Evolutionary conservation across 768 basidiomycete species (phyloP), one percentile per base, ranked within the genome.

Genomic region (Leccinellum luteum): DNA sequence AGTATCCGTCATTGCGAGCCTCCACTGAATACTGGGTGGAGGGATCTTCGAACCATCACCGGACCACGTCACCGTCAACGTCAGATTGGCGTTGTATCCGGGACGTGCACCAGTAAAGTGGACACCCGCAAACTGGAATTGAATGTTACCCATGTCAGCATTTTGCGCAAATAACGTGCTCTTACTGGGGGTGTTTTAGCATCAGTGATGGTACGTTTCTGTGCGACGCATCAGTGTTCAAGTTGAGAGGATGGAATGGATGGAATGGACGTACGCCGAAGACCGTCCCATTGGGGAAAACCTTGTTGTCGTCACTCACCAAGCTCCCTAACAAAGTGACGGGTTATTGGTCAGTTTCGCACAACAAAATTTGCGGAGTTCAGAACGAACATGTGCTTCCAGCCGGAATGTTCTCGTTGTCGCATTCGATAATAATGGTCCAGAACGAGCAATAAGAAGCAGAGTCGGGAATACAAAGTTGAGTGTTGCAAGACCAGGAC

Each of bases 391-490:
- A 60, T 51, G 31, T 48, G 19, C 10, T 51, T 2, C 45, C 53
- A 10, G 49, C 13, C 6, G 57, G 57, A 19, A 54, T 54, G 35
- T 51, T 23, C 1, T 17, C 17, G 34, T 31, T 61, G 45, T 55
- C 44, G 27, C 60, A 58, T 15, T 58, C 57, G 17, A 58, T 6
- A n/a, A 58, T 55, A 45, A 58, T 51, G 25, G 60, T 58, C 50
- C 53, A 61, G 57, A 55, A 61, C 4, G 49, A 9, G 21, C 19
- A 52, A 12, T 17, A 9, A 6, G 5, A 52, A 6, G 45, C 13
- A 21, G 23, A 6, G 25, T 30, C 47, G 27, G 47, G 47, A 17
- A 48, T 28, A 13, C 4, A 17, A 28, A 48, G 27, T 3, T 48
- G 3, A 14, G 27, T 48, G 3, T 14, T 5, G 47, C 27, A 48